phyloP scores from a whole-genome alignment of 192 early-diverging fungal genomes.

The Chytriomyces confervae region DNA sequence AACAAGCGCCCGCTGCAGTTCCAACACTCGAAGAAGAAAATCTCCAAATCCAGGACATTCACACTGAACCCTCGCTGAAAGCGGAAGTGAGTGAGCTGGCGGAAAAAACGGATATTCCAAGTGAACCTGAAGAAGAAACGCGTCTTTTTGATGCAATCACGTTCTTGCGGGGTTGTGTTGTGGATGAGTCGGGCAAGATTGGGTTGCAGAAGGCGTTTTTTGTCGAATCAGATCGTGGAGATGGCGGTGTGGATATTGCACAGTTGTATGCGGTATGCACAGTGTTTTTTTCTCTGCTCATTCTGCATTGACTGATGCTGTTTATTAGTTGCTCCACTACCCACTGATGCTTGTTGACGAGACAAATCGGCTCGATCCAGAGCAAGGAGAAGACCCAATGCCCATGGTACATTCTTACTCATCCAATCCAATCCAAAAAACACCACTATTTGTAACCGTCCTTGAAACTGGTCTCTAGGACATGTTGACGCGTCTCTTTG shows the following conservation, averaged over 20 bases:
- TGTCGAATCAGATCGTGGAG: conserved; percentile 39
- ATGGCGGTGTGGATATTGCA: conserved; percentile 41
- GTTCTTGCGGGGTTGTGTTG: conserved; percentile 47
- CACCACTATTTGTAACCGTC: too few relatives aligned
- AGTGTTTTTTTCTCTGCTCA: not conserved
- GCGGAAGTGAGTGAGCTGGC: not conserved
- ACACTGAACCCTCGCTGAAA: not conserved
- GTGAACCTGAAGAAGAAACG: conserved; percentile 20
- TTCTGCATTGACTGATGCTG: not conserved
- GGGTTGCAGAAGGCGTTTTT: conserved; percentile 57
- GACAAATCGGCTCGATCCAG: conserved; percentile 44
- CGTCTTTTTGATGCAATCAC: conserved; percentile 41
- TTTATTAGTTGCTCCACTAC: conserved; percentile 44
- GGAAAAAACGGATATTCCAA: not conserved
- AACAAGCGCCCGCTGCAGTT: not conserved
- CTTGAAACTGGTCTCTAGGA: conserved; percentile 29
- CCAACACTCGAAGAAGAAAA: conserved; percentile 20
- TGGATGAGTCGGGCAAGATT: conserved; percentile 47
- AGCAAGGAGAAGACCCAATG: conserved; percentile 51
- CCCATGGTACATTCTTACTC: conserved; percentile 40
- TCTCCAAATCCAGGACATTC: conserved; percentile 1
- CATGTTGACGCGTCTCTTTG: conserved; percentile 38
- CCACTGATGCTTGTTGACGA: conserved; percentile 42
- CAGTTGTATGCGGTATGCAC: conserved; percentile 51
- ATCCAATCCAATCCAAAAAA: too few relatives aligned